Base-by-base conservation (phyloP, 441 rosid genomes). In the Gossypium trilobum region DNA sequence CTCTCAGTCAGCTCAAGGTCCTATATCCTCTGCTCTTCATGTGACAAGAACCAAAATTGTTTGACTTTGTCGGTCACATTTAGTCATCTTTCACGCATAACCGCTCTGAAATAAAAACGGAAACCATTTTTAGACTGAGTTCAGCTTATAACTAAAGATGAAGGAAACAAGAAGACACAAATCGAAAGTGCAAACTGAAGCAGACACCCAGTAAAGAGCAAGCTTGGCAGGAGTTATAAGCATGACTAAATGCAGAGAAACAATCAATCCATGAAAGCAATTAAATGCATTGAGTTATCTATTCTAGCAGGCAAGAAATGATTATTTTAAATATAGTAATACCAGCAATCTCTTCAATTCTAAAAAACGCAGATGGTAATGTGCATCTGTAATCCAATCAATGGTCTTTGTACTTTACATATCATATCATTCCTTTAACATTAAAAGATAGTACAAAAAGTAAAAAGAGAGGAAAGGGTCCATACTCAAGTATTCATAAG, bases 401-500 rank as follows among this genome's bases (percentile, higher is more conserved):
- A 3, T 27, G 31, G 31, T 4, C 31, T 27, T 27, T 27, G 31
- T 27, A 11, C 22, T 27, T 39, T 46, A 9, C 22, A 14, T 31
- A 60, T 51, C n/a, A 23, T 14, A 57, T 63, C 51, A 16, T 44
- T 17, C 46, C n/a, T 11, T 25, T 13, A 33, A 14, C 22, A 70
- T n/a, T n/a, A 20, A 63, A 64, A 56, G 14, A 54, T 14, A 4
- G 55, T 9, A 44, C 0, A 27, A 22, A 16, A 17, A 55, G 39
- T 3, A 63, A 56, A 44, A 3, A 73, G 65, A 73, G 57, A 59
- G 46, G 74, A 74, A 68, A 74, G 46, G 57, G 67, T 31, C 25
- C 97, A 76, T 88, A 93, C 97, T 94, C 82, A 92, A 83, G 80
- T 92, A 94, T 79, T 94, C 99, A 52, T 95, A 95, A 72, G 97